phyloP scores from a whole-genome alignment of 352 stramenopile genomes.

The Globisporangium nunn region DNA sequence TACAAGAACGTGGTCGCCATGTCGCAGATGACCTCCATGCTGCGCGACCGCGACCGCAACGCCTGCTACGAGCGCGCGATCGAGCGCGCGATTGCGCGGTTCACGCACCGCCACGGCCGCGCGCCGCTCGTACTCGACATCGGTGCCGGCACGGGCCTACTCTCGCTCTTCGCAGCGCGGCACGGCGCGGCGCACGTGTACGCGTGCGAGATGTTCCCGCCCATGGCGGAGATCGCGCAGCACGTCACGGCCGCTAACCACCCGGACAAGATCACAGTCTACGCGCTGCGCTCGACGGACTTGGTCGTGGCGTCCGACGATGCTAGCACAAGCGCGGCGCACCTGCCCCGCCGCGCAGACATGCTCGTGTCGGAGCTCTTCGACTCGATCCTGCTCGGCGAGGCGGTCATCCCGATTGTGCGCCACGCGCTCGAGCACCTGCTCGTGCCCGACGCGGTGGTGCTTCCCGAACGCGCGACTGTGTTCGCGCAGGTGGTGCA shows the following conservation, averaged over 20 bases:
- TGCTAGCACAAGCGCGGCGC: conserved; percentile 1
- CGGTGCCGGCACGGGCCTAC: conserved; percentile 66
- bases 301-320: conserved; percentile 30
- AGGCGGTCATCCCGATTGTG: conserved; percentile 84
- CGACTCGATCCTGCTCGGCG: conserved; percentile 87
- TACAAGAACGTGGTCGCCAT: conserved; percentile 83
- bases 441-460: conserved; percentile 38
- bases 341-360: conserved; percentile 68
- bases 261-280: conserved; percentile 69
- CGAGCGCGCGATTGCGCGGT: conserved; percentile 44
- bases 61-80: conserved; percentile 74
- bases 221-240: conserved; percentile 77
- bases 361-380: conserved; percentile 92
- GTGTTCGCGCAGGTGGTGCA: conserved; percentile 70
- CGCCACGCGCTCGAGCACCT: conserved; percentile 68
- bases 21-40: conserved; percentile 87
- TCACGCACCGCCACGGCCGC: conserved; percentile 30
- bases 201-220: conserved; percentile 89
- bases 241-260: conserved; percentile 64
- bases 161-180: conserved; percentile 85
- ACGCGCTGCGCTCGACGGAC: conserved; percentile 68
- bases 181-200: conserved; percentile 87
- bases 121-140: conserved; percentile 75
- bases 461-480: conserved; percentile 61
- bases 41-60: conserved; percentile 71